Base-by-base conservation (phyloP, 2,329 filamentous ascomycete species). In the Botrytis hyacinthi region DNA sequence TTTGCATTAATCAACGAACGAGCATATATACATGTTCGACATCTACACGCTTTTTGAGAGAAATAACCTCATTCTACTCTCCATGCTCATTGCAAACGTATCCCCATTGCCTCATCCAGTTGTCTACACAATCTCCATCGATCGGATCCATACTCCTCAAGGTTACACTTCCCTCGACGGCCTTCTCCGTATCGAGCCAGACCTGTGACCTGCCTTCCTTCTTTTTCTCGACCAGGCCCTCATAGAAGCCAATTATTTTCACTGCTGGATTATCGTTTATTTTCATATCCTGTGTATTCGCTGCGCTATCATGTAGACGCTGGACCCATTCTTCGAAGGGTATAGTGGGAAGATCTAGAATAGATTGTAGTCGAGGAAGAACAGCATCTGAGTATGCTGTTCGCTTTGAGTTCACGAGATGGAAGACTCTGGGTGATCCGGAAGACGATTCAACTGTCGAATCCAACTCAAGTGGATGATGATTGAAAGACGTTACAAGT, bases 51-150 rank as follows among this genome's bases (percentile, higher is more conserved):
- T 42, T 4, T 10, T 32, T 14, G 29, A 26, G 10, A 46, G 9
- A 37, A 20, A 3, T n/a, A 16, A 6, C 12, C 48, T n/a, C 22
- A 32, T 14, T 26, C 42, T 70, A 20, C 46, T 26, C 54, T 29
- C 3, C n/a, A 22, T 14, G 2, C 5, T n/a, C 42, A 5, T 48
- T 16, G n/a, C 18, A 9, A 29, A 42, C 12, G n/a, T 29, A 65
- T 26, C 59, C 59, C 59, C 69, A 71, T 32, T 71, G 69, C 10
- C 29, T 26, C 44, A 71, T 12, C 70, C 70, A 57, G n/a, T 42
- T 42, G 2, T 35, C 12, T 35, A 65, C 32, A 65, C 22, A 62
- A 12, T 12, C 16, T 12, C 12, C 44, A 26, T 63, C 60, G 18
- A 71, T 46, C 26, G 9, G 26, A 4, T 54, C 44, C 18, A 54